Evolutionary conservation across 2,329 filamentous ascomycete genomes (phyloP).

Genomic region (Cladosporium sp.): DNA sequence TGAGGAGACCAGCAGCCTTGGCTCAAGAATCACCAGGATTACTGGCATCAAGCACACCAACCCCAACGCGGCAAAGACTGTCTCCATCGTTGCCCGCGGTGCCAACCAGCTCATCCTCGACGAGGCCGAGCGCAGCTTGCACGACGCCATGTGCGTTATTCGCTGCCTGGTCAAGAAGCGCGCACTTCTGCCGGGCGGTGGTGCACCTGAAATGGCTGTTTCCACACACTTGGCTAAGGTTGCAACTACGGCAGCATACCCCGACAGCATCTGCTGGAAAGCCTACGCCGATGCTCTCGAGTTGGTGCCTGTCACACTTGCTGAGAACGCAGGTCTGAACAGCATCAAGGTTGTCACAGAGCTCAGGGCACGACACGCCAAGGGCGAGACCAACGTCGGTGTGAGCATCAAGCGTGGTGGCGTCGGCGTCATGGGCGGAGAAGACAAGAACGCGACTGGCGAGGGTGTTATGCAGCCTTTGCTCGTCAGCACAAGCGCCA

Average conservation of each 20-base stretch:
- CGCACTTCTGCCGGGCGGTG: slow-evolving; percentile 94
- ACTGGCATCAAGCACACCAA: slow-evolving; percentile 75
- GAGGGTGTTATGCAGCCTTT: slow-evolving; percentile 83
- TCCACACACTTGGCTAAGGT: slow-evolving; percentile 79
- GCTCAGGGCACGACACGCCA: slow-evolving; percentile 85
- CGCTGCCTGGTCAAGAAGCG: slow-evolving; percentile 99
- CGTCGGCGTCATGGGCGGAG: slow-evolving; percentile 89
- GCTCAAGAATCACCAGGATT: slow-evolving; percentile 90
- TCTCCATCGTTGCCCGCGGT: slow-evolving; percentile 90
- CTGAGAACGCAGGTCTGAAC: slow-evolving; percentile 96
- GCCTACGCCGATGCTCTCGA: slow-evolving; percentile 97
- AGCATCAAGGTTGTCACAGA: slow-evolving; percentile 99
- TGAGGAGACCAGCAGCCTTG: slow-evolving; percentile 83
- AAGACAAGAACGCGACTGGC: slow-evolving; percentile 28
- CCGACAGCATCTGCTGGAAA: slow-evolving; percentile 98
- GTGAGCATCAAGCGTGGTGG: slow-evolving; percentile 98
- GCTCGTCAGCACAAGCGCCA: slow-evolving; percentile 93
- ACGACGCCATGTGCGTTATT: slow-evolving; percentile 96
- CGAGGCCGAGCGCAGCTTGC: slow-evolving; percentile 91
- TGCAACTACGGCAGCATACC: slow-evolving; percentile 78
- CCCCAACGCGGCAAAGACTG: slow-evolving; percentile 64
- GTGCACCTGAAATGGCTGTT: slow-evolving; percentile 94
- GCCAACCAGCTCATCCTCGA: slow-evolving; percentile 93
- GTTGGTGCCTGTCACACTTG: slow-evolving; percentile 91
- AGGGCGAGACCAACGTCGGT: slow-evolving; percentile 91